A percentile compares a stretch with the other conserved stretches of the same genome.
phyloP scores from a whole-genome alignment of 495 filamentous ascomycete genomes.

The Aspergillus sparsus region DNA sequence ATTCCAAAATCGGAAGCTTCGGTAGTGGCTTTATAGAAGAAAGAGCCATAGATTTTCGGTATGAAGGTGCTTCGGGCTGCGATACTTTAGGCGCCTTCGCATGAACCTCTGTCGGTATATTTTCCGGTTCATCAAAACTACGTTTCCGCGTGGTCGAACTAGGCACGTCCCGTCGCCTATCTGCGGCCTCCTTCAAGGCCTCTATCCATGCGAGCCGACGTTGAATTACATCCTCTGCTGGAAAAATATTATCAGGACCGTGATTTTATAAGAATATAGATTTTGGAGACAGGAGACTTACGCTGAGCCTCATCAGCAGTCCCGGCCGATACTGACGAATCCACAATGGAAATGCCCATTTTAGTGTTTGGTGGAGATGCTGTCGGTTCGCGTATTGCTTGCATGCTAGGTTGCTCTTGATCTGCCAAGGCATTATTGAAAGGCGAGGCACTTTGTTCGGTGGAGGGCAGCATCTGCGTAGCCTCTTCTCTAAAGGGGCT shows the following conservation, averaged over 20 bases:
- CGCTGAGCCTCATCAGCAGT: not conserved
- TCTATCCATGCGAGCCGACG: constrained; percentile 26
- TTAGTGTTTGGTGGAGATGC: too few species aligned
- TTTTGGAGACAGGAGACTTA: not conserved
- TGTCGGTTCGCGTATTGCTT: too few species aligned
- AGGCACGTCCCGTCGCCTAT: constrained; percentile 22
- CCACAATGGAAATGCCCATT: too few species aligned
- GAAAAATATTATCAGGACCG: constrained; percentile 3
- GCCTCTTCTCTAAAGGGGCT: not conserved
- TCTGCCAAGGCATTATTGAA: too few species aligned
- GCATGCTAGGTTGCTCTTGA: too few species aligned
- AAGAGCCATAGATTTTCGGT: constrained; percentile 36
- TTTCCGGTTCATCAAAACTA: constrained; percentile 24
- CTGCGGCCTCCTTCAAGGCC: constrained; percentile 24
- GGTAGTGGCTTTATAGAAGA: constrained; percentile 39
- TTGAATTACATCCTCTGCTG: constrained; percentile 19
- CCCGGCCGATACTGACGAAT: too few species aligned
- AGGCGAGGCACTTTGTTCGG: too few species aligned
- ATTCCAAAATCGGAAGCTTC: constrained; percentile 42
- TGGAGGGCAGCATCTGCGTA: too few species aligned
- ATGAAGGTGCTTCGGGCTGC: constrained; percentile 14
- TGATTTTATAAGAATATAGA: not conserved
- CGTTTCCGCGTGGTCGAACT: constrained; percentile 30
- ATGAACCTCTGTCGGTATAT: constrained; percentile 18
- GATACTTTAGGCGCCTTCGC: constrained; percentile 32